phyloP scores from a whole-genome alignment of 208 protist species.

The Tritrichomonas foetus region DNA sequence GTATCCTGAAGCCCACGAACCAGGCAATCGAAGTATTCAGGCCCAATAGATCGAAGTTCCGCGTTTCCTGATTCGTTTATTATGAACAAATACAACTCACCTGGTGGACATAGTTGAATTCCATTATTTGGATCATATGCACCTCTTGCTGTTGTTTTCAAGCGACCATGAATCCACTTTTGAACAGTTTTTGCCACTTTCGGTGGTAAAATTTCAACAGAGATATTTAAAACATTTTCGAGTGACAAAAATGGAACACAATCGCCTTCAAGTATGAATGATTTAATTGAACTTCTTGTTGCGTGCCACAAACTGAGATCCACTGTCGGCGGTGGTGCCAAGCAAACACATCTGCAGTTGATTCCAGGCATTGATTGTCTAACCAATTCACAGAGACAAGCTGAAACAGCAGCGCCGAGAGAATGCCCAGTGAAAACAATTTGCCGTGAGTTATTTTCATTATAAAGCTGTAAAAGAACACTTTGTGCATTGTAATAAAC shows the following conservation, averaged over 20 bases:
- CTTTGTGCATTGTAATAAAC: neutral
- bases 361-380: too few relatives aligned
- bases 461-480: neutral
- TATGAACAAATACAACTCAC: too few relatives aligned
- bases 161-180: too few relatives aligned
- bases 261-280: neutral
- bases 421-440: conserved; percentile 8
- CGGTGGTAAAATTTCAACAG: too few relatives aligned
- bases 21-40: too few relatives aligned
- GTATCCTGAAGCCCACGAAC: too few relatives aligned
- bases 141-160: too few relatives aligned
- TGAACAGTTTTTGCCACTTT: too few relatives aligned
- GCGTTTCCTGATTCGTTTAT: too few relatives aligned
- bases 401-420: neutral
- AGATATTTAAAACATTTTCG: neutral
- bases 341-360: neutral
- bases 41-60: too few relatives aligned
- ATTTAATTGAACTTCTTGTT: neutral
- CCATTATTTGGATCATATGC: too few relatives aligned
- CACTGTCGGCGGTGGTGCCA: neutral
- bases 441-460: neutral
- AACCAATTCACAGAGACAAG: neutral
- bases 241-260: neutral
- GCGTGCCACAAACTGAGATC: neutral
- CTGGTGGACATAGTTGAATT: too few relatives aligned